Evolutionary conservation across 345 rosid genomes (phyloP).

Genomic region (Clarkia xantiana): DNA sequence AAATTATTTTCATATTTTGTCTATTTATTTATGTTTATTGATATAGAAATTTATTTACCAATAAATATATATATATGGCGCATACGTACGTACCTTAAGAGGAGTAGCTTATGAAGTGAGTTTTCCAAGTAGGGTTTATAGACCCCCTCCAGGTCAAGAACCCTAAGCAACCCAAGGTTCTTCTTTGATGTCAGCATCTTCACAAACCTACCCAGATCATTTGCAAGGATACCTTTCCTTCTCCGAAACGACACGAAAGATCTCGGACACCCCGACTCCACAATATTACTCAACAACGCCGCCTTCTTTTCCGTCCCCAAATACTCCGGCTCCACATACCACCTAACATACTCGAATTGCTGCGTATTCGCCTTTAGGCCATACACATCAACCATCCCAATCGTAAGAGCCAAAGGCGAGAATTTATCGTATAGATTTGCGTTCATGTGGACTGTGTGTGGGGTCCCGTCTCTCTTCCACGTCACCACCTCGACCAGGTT

Average conservation of each 20-base stretch:
- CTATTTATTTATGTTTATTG: too few relatives aligned
- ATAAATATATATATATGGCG: too few relatives aligned
- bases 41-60: too few relatives aligned
- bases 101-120: constrained; percentile 6
- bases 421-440: constrained; percentile 7
- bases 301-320: too few relatives aligned
- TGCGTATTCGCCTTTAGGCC: not conserved
- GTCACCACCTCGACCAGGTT: constrained; percentile 11
- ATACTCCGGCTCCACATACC: too few relatives aligned
- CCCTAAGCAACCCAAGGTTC: constrained; percentile 6
- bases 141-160: constrained; percentile 16
- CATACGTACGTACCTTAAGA: constrained; percentile 16
- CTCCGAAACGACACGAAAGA: constrained; percentile 9
- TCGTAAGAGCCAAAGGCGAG: constrained; percentile 4
- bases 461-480: constrained; percentile 12
- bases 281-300: too few relatives aligned
- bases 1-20: too few relatives aligned
- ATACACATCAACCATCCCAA: constrained; percentile 4
- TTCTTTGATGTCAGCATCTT: constrained; percentile 3
- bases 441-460: constrained; percentile 9
- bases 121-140: constrained; percentile 13
- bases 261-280: not conserved
- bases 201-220: constrained; percentile 15
- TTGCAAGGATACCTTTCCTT: constrained; percentile 10
- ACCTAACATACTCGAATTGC: too few relatives aligned